These are phyloP conservation scores for Candida nanaspora DNA, from an alignment of 805 yeast species.

Conservation along the genomic window DNA sequence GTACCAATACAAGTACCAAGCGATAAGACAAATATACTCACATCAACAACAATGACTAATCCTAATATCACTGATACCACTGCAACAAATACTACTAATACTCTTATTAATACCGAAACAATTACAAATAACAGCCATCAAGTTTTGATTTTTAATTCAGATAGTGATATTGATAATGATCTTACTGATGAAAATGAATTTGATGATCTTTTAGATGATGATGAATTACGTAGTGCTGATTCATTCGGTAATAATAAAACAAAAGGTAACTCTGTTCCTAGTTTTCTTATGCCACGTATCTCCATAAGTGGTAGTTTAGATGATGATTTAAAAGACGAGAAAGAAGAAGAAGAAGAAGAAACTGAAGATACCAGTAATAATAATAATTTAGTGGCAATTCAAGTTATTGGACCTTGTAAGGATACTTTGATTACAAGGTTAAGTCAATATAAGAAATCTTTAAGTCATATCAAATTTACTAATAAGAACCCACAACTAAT, in stretches of 20 bases:
- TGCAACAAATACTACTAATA: too few species aligned
- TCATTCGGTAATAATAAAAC: neutral
- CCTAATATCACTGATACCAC: too few species aligned
- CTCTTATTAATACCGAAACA: too few species aligned
- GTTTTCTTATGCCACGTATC: slow-evolving; percentile 31
- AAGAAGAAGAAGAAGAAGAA: neutral
- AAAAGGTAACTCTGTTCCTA: slow-evolving; percentile 16
- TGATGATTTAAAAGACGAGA: slow-evolving; percentile 3
- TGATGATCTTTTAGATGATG: slow-evolving; percentile 10
- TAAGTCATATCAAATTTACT: slow-evolving; percentile 21
- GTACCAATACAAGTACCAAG: too few species aligned
- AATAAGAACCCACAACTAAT: slow-evolving; percentile 18
- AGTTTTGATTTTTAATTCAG: slow-evolving; percentile 19
- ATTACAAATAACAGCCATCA: too few species aligned
- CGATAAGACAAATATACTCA: neutral
- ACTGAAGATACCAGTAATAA: neutral
- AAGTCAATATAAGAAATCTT: slow-evolving; percentile 19
- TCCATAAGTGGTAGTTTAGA: slow-evolving; percentile 10
- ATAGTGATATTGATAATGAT: slow-evolving; percentile 11
- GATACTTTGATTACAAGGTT: slow-evolving; percentile 17
- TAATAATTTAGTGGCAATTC: slow-evolving; percentile 6
- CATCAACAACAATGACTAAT: neutral
- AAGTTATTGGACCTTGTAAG: slow-evolving; percentile 20
- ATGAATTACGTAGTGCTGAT: neutral
- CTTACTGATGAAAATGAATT: slow-evolving; percentile 15